A percentile compares a stretch with the other conserved stretches of the same genome.
These are phyloP conservation scores for Hypoxylon fuscum DNA, from an alignment of 495 filamentous ascomycete genomes.

Conservation along the genomic window DNA sequence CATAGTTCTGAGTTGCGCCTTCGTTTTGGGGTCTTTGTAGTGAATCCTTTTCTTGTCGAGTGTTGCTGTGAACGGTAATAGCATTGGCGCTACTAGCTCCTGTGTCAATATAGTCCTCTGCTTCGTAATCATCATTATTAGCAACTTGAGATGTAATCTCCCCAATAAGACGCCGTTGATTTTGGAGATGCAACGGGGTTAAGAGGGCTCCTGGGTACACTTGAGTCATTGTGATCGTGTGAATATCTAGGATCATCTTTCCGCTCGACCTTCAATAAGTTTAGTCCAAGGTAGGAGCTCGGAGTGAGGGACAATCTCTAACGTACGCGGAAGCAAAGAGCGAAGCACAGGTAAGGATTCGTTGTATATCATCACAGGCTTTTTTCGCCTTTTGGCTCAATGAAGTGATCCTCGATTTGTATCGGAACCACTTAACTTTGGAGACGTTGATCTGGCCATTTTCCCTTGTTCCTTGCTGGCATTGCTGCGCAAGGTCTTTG, in stretches of 20 bases:
- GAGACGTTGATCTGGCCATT: conserved; percentile 1
- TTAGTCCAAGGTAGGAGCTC: background rate
- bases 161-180: background rate
- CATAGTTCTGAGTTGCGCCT: background rate
- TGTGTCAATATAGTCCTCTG: too few species aligned
- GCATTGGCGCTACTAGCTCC: background rate
- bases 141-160: background rate
- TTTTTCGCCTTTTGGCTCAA: conserved; percentile 12
- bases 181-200: background rate
- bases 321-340: conserved; percentile 16
- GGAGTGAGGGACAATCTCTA: background rate
- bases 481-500: background rate
- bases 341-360: background rate
- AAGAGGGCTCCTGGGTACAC: background rate
- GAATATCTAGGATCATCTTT: conserved; percentile 22
- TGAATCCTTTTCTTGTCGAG: background rate
- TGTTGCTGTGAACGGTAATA: background rate
- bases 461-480: background rate
- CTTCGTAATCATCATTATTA: background rate
- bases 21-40: too few species aligned
- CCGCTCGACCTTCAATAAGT: background rate
- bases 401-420: background rate
- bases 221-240: conserved; percentile 6
- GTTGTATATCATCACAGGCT: background rate
- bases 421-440: conserved; percentile 5